These are phyloP conservation scores for Xerocomus potaroensis DNA, from an alignment of 768 basidiomycete species.

Conservation along the genomic window DNA sequence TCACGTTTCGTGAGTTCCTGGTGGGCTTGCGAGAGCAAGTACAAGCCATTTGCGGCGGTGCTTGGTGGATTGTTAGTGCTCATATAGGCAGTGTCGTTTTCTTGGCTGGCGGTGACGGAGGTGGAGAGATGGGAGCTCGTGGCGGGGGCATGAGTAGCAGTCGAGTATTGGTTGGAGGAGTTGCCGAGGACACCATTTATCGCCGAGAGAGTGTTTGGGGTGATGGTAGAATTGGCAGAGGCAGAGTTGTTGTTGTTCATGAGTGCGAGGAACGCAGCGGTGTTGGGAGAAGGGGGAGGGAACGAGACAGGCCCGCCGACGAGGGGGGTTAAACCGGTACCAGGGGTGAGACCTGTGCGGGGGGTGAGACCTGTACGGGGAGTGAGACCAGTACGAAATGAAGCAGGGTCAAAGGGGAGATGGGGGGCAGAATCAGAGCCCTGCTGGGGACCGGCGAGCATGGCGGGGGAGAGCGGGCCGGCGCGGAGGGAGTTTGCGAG, in stretches of 20 bases:
- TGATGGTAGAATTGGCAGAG: conserved; percentile 45
- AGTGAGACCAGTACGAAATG: conserved; percentile 84
- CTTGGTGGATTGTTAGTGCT: conserved; percentile 56
- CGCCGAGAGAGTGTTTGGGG: conserved; percentile 53
- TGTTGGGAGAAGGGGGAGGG: conserved; percentile 82
- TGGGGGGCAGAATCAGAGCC: conserved; percentile 35
- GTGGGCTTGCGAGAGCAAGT: conserved; percentile 90
- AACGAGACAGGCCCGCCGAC: conserved; percentile 71
- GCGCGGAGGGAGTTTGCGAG: conserved; percentile 78
- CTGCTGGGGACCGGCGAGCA: conserved; percentile 84
- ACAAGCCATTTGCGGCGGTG: conserved; percentile 86
- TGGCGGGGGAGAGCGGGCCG: conserved; percentile 93
- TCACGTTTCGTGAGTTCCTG: conserved; percentile 97
- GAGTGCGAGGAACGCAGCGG: conserved; percentile 88
- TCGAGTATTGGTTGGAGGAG: conserved; percentile 22
- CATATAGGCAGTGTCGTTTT: conserved; percentile 32
- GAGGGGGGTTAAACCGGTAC: conserved; percentile 75
- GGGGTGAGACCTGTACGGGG: conserved; percentile 84
- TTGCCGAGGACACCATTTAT: conserved; percentile 72
- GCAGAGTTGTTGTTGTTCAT: conserved; percentile 56
- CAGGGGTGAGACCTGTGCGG: conserved; percentile 74
- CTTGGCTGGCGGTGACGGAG: conserved; percentile 33
- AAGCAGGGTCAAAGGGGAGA: conserved; percentile 60
- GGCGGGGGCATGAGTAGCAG: conserved; percentile 30
- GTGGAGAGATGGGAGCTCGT: conserved; percentile 34